These are phyloP conservation scores for Coniferiporia sulphurascens DNA, from an alignment of 1,284 basidiomycete genomes.

Conservation along the genomic window DNA sequence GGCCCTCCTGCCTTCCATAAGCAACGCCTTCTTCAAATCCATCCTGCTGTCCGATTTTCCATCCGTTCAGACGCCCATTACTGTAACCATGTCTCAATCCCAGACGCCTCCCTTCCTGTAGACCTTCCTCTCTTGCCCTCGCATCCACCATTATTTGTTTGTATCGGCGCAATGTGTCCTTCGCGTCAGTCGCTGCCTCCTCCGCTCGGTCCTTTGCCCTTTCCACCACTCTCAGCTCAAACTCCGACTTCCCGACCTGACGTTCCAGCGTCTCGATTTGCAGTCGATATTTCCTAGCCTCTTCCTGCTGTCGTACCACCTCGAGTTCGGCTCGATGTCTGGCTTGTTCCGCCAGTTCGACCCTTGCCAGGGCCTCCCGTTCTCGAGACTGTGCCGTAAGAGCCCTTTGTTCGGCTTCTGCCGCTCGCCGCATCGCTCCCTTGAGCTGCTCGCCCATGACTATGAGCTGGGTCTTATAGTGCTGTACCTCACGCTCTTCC, in stretches of 20 bases:
- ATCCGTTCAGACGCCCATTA: conserved; percentile 40
- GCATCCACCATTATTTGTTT: conserved; percentile 44
- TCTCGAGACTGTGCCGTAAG: conserved; percentile 47
- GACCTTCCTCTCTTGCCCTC: conserved; percentile 42
- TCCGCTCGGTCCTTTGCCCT: conserved; percentile 45
- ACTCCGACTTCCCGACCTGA: conserved; percentile 41
- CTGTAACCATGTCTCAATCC: conserved; percentile 37
- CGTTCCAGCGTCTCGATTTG: conserved; percentile 46
- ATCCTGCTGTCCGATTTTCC: conserved; percentile 34
- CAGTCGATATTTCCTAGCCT: conserved; percentile 43
- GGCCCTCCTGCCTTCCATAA: conserved; percentile 40
- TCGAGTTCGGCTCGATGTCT: conserved; percentile 44
- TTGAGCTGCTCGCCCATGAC: conserved; percentile 52
- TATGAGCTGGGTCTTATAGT: conserved; percentile 51
- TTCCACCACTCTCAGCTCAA: conserved; percentile 39
- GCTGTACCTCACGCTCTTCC: conserved; percentile 54
- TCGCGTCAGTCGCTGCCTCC: conserved; percentile 40
- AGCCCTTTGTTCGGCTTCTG: conserved; percentile 46
- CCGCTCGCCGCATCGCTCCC: conserved; percentile 49
- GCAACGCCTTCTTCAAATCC: conserved; percentile 34
- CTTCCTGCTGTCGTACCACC: conserved; percentile 40
- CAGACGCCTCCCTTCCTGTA: conserved; percentile 37
- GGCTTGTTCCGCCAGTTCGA: conserved; percentile 41
- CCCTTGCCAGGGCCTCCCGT: conserved; percentile 37
- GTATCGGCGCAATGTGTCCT: conserved; percentile 42